phyloP scores from a whole-genome alignment of 78 protist genomes.

The Emiliania huxleyi region DNA sequence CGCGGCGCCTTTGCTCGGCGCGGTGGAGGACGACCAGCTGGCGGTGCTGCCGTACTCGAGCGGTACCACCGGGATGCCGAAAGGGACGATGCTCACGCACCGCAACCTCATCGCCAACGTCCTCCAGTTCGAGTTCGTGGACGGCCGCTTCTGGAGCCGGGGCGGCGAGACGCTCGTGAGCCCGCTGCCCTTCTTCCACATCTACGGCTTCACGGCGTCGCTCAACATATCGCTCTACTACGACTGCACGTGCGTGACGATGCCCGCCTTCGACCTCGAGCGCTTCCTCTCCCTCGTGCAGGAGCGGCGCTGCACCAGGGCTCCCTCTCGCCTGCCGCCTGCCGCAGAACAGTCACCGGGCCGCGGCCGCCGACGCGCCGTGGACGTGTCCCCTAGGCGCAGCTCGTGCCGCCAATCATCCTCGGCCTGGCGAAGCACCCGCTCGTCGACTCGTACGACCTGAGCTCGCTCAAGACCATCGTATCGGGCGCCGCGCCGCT shows the following conservation, averaged over 20 bases:
- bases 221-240: not conserved
- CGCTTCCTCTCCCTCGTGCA: conserved; percentile 51
- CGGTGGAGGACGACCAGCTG: not conserved
- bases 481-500: conserved; percentile 87
- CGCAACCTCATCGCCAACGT: conserved; percentile 70
- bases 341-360: too few species aligned
- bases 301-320: not conserved
- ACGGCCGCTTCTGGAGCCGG: not conserved
- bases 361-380: too few species aligned
- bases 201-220: not conserved
- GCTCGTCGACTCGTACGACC: conserved; percentile 56
- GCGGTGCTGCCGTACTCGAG: conserved; percentile 48
- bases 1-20: too few species aligned
- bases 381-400: conserved; percentile 51
- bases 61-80: conserved; percentile 86
- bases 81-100: conserved; percentile 85
- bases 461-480: conserved; percentile 52
- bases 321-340: too few species aligned
- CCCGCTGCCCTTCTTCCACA: not conserved
- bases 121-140: not conserved
- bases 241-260: not conserved
- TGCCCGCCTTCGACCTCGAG: conserved; percentile 71
- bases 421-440: conserved; percentile 83
- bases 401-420: conserved; percentile 83
- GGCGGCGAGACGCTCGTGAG: not conserved